Base-by-base conservation (phyloP, 192 early-diverging fungal species). In the Entomortierella beljakovae region DNA sequence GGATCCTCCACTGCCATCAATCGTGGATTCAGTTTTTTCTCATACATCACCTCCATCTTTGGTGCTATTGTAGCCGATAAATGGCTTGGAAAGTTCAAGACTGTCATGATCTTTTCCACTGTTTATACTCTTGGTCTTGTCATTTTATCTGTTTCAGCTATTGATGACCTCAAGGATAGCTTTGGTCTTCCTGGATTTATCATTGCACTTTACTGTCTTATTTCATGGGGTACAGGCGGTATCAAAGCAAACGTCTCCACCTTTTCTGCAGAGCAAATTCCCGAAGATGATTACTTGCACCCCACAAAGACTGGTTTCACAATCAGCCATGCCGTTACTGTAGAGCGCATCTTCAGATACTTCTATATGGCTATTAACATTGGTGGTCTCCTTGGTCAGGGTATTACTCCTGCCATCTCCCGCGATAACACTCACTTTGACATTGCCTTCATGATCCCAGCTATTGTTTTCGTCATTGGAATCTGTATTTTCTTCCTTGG, bases 331-430 rank as follows among this genome's bases (percentile, higher is more conserved):
- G 87, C 83, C 64, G 75, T 88, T 57, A 89, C 89, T 2, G 73
- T 91, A n/a, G 87, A 91, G 80, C 86, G 85, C 31, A 85, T 92
- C 55, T 92, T 90, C 81, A 86, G 88, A 70, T 91, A 88, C 87
- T 92, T 92, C 68, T 92, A 92, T 83, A 88, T 86, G 87, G 67
- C 87, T 32, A 88, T 90, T 63, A 90, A 90, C 71, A 83, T 90
- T 63, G 89, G 89, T 49, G 82, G 81, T 48, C 81, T 90, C 77
- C 74, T 85, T 22, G 84, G 86, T 43, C 87, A 88, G 71, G 86
- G 85, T 31, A 88, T 88, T 20, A 86, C 87, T 1, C 84, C 84
- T 61, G 69, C 88, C n/a, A 87, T 88, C 68, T 68, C 70, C 32
- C n/a, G n/a, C n/a, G n/a, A n/a, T n/a, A 76, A 83, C 15, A 85